phyloP scores from a whole-genome alignment of 2,329 filamentous ascomycete genomes.

The Trichothecium sympodiale region DNA sequence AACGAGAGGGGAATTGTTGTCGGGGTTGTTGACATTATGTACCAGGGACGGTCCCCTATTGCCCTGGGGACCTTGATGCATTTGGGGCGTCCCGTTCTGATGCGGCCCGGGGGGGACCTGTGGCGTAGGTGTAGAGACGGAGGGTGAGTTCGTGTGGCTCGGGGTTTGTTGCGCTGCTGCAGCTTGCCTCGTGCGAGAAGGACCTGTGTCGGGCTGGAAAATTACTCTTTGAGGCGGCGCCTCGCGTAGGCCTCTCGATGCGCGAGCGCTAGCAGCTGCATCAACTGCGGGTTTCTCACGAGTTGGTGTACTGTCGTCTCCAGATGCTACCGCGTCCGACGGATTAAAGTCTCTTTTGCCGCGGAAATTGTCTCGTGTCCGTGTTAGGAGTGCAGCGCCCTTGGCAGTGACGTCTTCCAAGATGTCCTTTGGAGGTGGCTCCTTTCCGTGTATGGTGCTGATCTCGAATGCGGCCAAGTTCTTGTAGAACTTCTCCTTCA shows the following conservation, averaged over 20 bases:
- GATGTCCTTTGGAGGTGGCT: slow-evolving; percentile 80
- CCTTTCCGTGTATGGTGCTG: slow-evolving; percentile 61
- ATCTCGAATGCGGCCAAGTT: slow-evolving; percentile 85
- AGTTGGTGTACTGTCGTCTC: slow-evolving; percentile 47
- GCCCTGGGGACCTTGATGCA: slow-evolving; percentile 22
- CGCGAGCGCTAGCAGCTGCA: slow-evolving; percentile 42
- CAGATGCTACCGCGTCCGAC: slow-evolving; percentile 47
- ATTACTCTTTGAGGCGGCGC: slow-evolving; percentile 77
- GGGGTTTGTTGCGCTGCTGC: slow-evolving; percentile 1
- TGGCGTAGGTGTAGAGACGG: slow-evolving; percentile 3
- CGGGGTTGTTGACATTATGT: slow-evolving; percentile 43
- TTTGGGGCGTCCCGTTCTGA: slow-evolving; percentile 3
- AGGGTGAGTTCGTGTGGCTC: slow-evolving; percentile 3
- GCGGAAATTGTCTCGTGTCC: slow-evolving; percentile 67
- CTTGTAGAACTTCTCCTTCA: slow-evolving; percentile 86
- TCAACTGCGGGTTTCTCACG: slow-evolving; percentile 42
- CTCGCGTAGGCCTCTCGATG: slow-evolving; percentile 59
- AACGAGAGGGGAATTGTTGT: slow-evolving; percentile 48
- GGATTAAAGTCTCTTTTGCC: slow-evolving; percentile 37
- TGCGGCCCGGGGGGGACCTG: slow-evolving; percentile 17
- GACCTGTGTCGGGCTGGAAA: slow-evolving; percentile 69
- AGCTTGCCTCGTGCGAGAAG: slow-evolving; percentile 40
- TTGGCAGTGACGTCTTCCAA: slow-evolving; percentile 81
- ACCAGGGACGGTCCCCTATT: slow-evolving; percentile 31
- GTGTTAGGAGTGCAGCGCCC: slow-evolving; percentile 65